These are phyloP conservation scores for Colletotrichum sublineola DNA, from an alignment of 2,329 filamentous ascomycete species.

Conservation along the genomic window DNA sequence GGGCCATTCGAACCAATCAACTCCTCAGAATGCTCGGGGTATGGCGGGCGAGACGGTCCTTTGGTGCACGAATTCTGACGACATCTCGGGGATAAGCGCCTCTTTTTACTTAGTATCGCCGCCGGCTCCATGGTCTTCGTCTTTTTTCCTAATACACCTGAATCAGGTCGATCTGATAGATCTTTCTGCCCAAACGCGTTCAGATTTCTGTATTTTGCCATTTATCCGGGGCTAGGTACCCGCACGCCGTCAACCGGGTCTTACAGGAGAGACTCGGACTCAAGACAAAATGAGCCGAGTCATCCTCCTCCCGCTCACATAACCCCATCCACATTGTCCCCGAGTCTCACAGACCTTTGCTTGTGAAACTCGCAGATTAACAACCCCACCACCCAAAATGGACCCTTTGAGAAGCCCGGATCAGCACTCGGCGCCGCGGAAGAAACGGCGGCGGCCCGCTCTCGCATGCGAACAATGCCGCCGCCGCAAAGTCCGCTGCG, in stretches of 20 bases:
- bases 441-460: slow-evolving; percentile 56
- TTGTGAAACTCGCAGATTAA: background rate
- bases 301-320: slow-evolving; percentile 3
- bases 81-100: slow-evolving; percentile 30
- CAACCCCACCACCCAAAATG: background rate
- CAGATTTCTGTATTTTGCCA: background rate
- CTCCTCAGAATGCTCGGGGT: background rate
- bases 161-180: slow-evolving; percentile 37
- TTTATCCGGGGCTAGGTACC: background rate
- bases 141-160: background rate
- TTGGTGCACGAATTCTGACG: slow-evolving; percentile 9
- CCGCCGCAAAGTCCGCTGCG: slow-evolving; percentile 72
- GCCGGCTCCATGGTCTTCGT: background rate
- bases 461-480: slow-evolving; percentile 70
- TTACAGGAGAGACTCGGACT: background rate
- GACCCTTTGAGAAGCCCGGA: background rate
- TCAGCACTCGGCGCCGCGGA: slow-evolving; percentile 43
- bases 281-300: slow-evolving; percentile 34
- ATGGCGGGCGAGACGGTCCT: slow-evolving; percentile 5
- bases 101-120: background rate
- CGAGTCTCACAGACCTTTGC: background rate
- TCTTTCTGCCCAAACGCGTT: background rate
- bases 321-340: background rate
- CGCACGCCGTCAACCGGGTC: background rate
- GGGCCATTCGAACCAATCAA: background rate